phyloP scores from a whole-genome alignment of 345 rosid species.

The Syzygium grande region DNA sequence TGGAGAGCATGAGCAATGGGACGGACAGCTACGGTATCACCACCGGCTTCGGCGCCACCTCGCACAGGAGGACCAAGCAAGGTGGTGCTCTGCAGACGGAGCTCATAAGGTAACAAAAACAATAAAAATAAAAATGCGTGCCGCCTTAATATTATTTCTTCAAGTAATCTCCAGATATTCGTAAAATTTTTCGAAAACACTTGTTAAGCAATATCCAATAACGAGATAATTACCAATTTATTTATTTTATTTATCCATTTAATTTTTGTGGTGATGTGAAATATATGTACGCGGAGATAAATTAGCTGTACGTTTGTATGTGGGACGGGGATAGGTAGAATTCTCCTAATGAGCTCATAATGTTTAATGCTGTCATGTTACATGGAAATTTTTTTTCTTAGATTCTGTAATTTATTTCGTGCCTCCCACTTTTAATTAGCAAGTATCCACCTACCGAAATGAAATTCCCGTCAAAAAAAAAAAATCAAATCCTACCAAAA shows the following conservation, averaged over 20 bases:
- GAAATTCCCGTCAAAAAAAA: too few species aligned
- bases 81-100: slow-evolving; percentile 67
- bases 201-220: background rate
- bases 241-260: background rate
- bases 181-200: background rate
- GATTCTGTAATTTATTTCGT: background rate
- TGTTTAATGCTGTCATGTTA: background rate
- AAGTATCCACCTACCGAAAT: too few species aligned
- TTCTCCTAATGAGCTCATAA: background rate
- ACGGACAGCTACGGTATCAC: slow-evolving; percentile 70
- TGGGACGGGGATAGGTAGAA: background rate
- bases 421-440: background rate
- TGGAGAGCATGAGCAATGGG: slow-evolving; percentile 71
- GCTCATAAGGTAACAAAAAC: slow-evolving; percentile 44
- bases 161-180: background rate
- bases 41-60: slow-evolving; percentile 71
- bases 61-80: slow-evolving; percentile 63
- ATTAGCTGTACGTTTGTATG: background rate
- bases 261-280: background rate
- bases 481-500: too few species aligned
- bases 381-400: background rate
- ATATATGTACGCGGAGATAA: background rate
- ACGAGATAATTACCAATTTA: background rate
- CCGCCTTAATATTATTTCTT: background rate
- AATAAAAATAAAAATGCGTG: background rate